Percentiles rank a stretch among this genome's conserved stretches.
Evolutionary conservation across 192 early-diverging fungal genomes (phyloP).

Genomic region (Pilaira anomala): DNA sequence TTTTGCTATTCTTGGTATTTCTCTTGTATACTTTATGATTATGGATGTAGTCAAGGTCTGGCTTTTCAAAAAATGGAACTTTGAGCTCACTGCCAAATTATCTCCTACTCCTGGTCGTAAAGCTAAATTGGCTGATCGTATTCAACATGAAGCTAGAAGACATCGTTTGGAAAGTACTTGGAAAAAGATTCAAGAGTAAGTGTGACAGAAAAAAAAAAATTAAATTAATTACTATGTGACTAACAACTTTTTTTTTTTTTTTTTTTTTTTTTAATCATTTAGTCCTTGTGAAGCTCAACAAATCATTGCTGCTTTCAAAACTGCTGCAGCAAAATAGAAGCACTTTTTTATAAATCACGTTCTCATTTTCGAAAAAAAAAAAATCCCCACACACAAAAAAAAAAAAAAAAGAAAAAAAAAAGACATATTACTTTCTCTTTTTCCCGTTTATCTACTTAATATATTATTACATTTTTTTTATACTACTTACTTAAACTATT

Average conservation of each 20-base stretch:
- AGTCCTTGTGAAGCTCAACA: constrained; percentile 24
- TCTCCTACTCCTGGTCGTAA: constrained; percentile 60
- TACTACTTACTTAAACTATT: too few relatives aligned
- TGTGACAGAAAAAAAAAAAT: not conserved
- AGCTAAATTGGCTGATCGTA: constrained; percentile 47
- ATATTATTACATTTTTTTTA: too few relatives aligned
- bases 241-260: not conserved
- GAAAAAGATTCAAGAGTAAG: constrained; percentile 4
- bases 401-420: too few relatives aligned
- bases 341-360: not conserved
- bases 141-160: constrained; percentile 30
- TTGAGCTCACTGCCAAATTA: constrained; percentile 76
- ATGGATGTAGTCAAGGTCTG: constrained; percentile 81
- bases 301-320: constrained; percentile 27
- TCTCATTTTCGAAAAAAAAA: not conserved
- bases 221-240: too few relatives aligned
- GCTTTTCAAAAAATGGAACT: constrained; percentile 74
- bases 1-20: constrained; percentile 60
- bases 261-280: constrained; percentile 1
- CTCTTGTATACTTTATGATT: constrained; percentile 69
- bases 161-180: not conserved
- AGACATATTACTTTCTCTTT: too few relatives aligned
- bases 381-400: too few relatives aligned
- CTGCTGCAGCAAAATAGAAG: constrained; percentile 8
- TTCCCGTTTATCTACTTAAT: too few relatives aligned